Conservation (phyloP, 345 rosid genomes). For the Turritis glabra region DNA sequence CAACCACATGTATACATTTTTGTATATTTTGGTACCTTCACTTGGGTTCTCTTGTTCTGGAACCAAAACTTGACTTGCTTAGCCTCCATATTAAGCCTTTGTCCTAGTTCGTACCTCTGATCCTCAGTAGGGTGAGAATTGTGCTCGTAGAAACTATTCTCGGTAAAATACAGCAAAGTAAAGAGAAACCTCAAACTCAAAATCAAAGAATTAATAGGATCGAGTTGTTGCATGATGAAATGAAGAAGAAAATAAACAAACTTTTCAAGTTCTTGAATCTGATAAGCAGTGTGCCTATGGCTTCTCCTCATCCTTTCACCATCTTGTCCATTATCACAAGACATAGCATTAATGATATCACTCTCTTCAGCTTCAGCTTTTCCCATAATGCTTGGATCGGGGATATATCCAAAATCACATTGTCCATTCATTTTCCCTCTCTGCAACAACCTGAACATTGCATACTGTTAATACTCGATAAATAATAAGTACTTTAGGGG, state of each 20-base stretch:
- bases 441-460: slow-evolving; percentile 30
- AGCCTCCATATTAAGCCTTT: slow-evolving; percentile 45
- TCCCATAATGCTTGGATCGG: slow-evolving; percentile 38
- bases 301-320: slow-evolving; percentile 46
- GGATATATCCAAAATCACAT: slow-evolving; percentile 41
- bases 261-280: slow-evolving; percentile 69
- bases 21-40: slow-evolving; percentile 43
- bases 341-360: slow-evolving; percentile 43
- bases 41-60: slow-evolving; percentile 56
- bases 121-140: slow-evolving; percentile 54
- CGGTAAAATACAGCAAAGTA: not conserved
- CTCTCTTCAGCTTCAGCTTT: slow-evolving; percentile 44
- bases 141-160: slow-evolving; percentile 49
- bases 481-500: not conserved
- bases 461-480: not conserved
- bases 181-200: not conserved
- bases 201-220: not conserved
- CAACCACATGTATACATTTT: not conserved
- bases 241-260: slow-evolving; percentile 24
- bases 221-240: not conserved
- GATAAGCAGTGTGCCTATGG: slow-evolving; percentile 57
- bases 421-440: slow-evolving; percentile 46
- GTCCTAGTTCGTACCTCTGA: slow-evolving; percentile 47
- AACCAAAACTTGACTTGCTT: slow-evolving; percentile 65
- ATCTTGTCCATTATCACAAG: slow-evolving; percentile 48